Evolutionary conservation across 345 rosid genomes (phyloP).

Genomic region (Psidium friedrichsthalianum): DNA sequence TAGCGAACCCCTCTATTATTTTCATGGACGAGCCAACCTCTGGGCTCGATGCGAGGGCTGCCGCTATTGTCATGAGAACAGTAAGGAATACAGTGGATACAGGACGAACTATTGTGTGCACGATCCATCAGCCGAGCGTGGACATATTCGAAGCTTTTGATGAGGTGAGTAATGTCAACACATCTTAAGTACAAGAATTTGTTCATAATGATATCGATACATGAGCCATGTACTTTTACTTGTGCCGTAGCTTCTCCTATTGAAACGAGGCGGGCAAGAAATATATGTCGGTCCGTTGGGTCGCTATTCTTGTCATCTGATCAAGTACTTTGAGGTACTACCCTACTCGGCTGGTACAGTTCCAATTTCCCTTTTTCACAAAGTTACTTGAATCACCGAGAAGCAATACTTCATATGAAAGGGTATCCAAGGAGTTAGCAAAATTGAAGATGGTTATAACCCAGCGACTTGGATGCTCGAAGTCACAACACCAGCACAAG

Average conservation of each 20-base stretch:
- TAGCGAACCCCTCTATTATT: slow-evolving; percentile 91
- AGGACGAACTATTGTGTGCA: slow-evolving; percentile 90
- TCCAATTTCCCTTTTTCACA: neutral
- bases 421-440: slow-evolving; percentile 24
- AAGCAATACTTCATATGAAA: neutral
- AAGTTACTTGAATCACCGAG: neutral
- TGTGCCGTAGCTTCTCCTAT: slow-evolving; percentile 24
- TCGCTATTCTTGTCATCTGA: slow-evolving; percentile 20
- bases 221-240: neutral
- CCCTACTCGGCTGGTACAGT: neutral
- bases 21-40: slow-evolving; percentile 98
- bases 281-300: slow-evolving; percentile 45
- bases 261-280: slow-evolving; percentile 43
- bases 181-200: neutral
- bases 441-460: slow-evolving; percentile 34
- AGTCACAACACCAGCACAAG: slow-evolving; percentile 27
- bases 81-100: slow-evolving; percentile 90
- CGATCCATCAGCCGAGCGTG: slow-evolving; percentile 91
- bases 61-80: slow-evolving; percentile 89
- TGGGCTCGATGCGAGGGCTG: slow-evolving; percentile 91
- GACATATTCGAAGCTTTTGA: slow-evolving; percentile 93
- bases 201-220: neutral
- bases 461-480: slow-evolving; percentile 61
- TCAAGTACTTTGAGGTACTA: slow-evolving; percentile 36
- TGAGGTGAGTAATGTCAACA: slow-evolving; percentile 34